A percentile compares a stretch with the other conserved stretches of the same genome.
phyloP scores from a whole-genome alignment of 2,329 filamentous ascomycete species.

The Monilinia laxa region DNA sequence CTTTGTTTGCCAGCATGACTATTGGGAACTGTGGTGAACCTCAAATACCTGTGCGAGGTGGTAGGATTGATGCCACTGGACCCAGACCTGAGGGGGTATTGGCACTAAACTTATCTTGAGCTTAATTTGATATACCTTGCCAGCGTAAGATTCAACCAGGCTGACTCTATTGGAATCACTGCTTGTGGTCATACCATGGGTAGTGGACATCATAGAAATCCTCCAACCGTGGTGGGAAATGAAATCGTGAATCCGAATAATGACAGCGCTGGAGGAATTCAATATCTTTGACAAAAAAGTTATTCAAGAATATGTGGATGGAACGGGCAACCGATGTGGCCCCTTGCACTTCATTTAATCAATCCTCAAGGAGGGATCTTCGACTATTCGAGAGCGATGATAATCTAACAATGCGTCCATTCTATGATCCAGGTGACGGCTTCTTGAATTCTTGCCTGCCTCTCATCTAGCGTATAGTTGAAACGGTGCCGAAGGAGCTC shows the following conservation, averaged over 20 bases:
- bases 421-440: constrained; percentile 45
- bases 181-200: constrained; percentile 32
- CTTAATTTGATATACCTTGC: constrained; percentile 28
- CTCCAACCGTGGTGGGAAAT: constrained; percentile 24
- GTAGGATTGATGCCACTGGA: constrained; percentile 32
- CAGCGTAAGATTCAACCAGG: constrained; percentile 31
- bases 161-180: constrained; percentile 29
- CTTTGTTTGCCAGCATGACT: constrained; percentile 15
- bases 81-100: constrained; percentile 32
- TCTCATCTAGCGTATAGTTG: constrained; percentile 59
- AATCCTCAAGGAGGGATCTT: constrained; percentile 53
- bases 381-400: constrained; percentile 55
- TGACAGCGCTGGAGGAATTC: constrained; percentile 24
- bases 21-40: constrained; percentile 16
- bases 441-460: constrained; percentile 51
- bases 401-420: constrained; percentile 53
- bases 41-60: constrained; percentile 28
- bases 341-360: constrained; percentile 51
- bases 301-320: constrained; percentile 50
- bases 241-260: constrained; percentile 3
- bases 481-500: constrained; percentile 54
- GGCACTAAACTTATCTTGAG: constrained; percentile 25
- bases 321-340: constrained; percentile 45
- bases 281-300: constrained; percentile 54
- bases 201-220: constrained; percentile 26